These are phyloP conservation scores for Brasenia schreberi DNA, from an alignment of 164 flowering plant species.

Conservation along the genomic window DNA sequence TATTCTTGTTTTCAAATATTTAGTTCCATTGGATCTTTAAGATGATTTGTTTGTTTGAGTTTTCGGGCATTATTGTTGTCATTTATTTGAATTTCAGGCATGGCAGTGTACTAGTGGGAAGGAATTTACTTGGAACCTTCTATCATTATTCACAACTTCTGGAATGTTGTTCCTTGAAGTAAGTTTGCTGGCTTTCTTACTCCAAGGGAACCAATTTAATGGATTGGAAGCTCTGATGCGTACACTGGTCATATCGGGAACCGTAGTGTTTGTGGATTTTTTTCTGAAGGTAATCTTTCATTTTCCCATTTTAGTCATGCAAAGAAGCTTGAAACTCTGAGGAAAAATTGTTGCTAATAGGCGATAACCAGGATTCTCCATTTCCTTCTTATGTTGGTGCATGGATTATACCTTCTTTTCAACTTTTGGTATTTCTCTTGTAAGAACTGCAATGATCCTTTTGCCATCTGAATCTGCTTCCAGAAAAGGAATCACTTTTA, in stretches of 20 bases:
- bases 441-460: too few relatives aligned
- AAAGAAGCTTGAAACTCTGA: too few relatives aligned
- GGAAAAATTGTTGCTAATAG: too few relatives aligned
- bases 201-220: constrained; percentile 54
- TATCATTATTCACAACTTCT: constrained; percentile 43
- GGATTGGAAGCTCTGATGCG: constrained; percentile 67
- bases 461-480: too few relatives aligned
- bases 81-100: constrained; percentile 19
- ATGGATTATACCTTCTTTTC: too few relatives aligned
- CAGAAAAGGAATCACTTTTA: too few relatives aligned
- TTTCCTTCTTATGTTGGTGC: too few relatives aligned
- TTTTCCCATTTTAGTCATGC: background rate
- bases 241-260: constrained; percentile 62
- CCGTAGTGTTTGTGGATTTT: constrained; percentile 55
- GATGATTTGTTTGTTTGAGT: background rate
- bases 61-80: background rate
- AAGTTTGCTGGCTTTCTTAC: constrained; percentile 49
- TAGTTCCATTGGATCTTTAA: too few relatives aligned
- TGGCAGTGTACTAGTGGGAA: constrained; percentile 53
- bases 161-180: constrained; percentile 50
- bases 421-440: too few relatives aligned
- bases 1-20: too few relatives aligned
- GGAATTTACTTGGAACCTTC: constrained; percentile 38
- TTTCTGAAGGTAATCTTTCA: constrained; percentile 48
- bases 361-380: too few relatives aligned